These are phyloP conservation scores for Tephrocybe rancida DNA, from an alignment of 768 basidiomycete species.

Conservation along the genomic window DNA sequence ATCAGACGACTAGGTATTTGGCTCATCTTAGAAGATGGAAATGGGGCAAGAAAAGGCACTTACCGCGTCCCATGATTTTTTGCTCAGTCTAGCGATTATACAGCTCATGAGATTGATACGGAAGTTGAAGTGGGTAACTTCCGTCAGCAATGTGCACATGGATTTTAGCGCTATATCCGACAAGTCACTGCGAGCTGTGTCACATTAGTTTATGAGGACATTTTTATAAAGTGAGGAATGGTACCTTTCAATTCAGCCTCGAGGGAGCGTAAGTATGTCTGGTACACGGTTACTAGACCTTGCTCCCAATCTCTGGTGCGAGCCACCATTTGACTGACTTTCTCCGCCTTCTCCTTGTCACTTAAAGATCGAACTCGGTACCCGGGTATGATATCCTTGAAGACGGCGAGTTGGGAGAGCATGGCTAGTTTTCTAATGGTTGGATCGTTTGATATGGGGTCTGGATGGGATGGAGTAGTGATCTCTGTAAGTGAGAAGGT, in stretches of 20 bases:
- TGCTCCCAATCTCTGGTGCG: constrained; percentile 95
- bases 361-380: constrained; percentile 93
- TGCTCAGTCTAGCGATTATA: constrained; percentile 80
- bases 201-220: constrained; percentile 8
- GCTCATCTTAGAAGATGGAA: constrained; percentile 14
- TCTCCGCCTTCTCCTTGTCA: constrained; percentile 88
- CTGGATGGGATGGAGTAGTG: constrained; percentile 64
- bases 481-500: constrained; percentile 85
- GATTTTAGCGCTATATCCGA: constrained; percentile 74
- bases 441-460: constrained; percentile 76
- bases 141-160: constrained; percentile 83
- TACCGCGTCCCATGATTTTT: constrained; percentile 89
- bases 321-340: constrained; percentile 91
- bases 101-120: constrained; percentile 89
- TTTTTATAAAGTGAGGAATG: constrained; percentile 13
- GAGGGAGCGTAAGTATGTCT: constrained; percentile 81
- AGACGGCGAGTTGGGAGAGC: constrained; percentile 89
- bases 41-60: constrained; percentile 24
- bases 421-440: constrained; percentile 87
- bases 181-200: constrained; percentile 64
- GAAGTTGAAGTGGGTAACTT: constrained; percentile 97
- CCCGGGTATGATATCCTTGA: constrained; percentile 94
- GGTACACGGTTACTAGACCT: constrained; percentile 86
- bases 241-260: constrained; percentile 88
- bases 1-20: constrained; percentile 68